These are phyloP conservation scores for Tulasnella calospora DNA, from an alignment of 768 basidiomycete species.

Conservation along the genomic window DNA sequence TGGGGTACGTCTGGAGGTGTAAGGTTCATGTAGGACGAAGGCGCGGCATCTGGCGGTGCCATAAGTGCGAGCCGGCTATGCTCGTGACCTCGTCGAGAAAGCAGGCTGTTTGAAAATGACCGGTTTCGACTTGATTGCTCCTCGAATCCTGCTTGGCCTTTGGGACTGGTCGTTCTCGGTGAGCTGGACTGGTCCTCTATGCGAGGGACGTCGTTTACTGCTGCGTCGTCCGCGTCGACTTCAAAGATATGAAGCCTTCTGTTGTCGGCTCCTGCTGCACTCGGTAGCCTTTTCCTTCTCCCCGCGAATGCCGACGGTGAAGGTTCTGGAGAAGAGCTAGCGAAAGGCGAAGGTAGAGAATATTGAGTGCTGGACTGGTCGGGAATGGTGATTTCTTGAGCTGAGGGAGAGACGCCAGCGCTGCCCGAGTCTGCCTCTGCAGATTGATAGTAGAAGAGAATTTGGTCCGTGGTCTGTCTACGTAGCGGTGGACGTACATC, in stretches of 20 bases:
- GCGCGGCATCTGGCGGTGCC: slow-evolving; percentile 22
- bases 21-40: slow-evolving; percentile 14
- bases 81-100: slow-evolving; percentile 11
- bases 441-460: slow-evolving; percentile 25
- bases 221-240: slow-evolving; percentile 12
- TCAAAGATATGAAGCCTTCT: slow-evolving; percentile 17
- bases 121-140: not conserved
- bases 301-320: not conserved
- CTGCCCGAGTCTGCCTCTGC: slow-evolving; percentile 11
- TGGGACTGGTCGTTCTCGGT: not conserved
- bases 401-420: not conserved
- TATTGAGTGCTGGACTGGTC: slow-evolving; percentile 15
- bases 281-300: not conserved
- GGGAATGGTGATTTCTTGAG: not conserved
- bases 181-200: not conserved
- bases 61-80: slow-evolving; percentile 18
- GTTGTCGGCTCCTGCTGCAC: slow-evolving; percentile 11
- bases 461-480: slow-evolving; percentile 14
- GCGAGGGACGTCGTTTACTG: not conserved
- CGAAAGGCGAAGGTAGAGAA: slow-evolving; percentile 2
- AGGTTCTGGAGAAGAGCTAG: not conserved
- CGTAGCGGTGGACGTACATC: not conserved
- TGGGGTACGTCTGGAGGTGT: slow-evolving; percentile 16
- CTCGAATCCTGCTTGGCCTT: not conserved
- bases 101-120: not conserved